These are phyloP conservation scores for Stagonosporopsis vannaccii DNA, from an alignment of 2,329 filamentous ascomycete genomes.

Conservation along the genomic window DNA sequence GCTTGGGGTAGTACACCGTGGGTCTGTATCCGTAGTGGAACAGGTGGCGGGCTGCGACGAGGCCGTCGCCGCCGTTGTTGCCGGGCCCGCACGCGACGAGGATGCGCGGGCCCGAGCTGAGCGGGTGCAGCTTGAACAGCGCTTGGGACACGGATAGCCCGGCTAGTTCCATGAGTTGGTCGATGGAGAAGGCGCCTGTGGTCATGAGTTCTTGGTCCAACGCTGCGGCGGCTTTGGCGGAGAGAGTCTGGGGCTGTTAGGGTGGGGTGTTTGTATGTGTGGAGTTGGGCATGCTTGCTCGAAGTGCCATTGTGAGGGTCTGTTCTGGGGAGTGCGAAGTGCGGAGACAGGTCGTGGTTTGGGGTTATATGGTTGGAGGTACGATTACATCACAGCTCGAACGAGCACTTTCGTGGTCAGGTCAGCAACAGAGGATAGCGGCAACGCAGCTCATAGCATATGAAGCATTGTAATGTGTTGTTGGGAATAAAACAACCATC, in stretches of 20 bases:
- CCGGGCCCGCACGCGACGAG: constrained; percentile 91
- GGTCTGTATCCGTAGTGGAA: constrained; percentile 91
- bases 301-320: constrained; percentile 24
- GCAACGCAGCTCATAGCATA: not conserved
- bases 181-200: constrained; percentile 84
- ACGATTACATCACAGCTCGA: constrained; percentile 21
- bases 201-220: constrained; percentile 96
- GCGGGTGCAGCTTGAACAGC: constrained; percentile 88
- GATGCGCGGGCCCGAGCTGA: constrained; percentile 72
- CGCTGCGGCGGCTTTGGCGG: constrained; percentile 84
- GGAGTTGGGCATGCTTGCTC: constrained; percentile 1
- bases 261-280: not conserved
- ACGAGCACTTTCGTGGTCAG: not conserved
- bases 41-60: constrained; percentile 92
- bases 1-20: constrained; percentile 90
- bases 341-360: not conserved
- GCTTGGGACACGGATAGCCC: constrained; percentile 90
- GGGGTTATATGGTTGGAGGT: not conserved
- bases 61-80: constrained; percentile 83
- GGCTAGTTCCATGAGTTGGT: constrained; percentile 96
- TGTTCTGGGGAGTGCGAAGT: not conserved
- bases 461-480: too few species aligned
- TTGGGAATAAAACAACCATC: not conserved
- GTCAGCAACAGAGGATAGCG: not conserved
- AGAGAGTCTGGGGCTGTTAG: constrained; percentile 72